Evolutionary conservation across 2,329 filamentous ascomycete genomes (phyloP).

Genomic region (Cladosporium sp.): DNA sequence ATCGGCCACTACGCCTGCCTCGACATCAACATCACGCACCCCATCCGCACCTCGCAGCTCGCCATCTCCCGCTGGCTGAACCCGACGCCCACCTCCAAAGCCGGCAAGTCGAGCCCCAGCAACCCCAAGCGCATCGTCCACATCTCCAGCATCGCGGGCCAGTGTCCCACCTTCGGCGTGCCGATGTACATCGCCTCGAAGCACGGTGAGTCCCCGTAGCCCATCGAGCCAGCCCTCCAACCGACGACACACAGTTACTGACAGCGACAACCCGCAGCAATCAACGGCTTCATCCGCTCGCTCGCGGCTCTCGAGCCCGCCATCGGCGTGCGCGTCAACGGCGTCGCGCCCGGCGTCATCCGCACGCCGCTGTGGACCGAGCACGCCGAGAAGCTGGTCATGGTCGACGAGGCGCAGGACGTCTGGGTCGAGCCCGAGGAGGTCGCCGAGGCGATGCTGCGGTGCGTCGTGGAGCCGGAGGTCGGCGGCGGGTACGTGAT

Average conservation of each 20-base stretch:
- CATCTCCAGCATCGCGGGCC: slow-evolving; percentile 40
- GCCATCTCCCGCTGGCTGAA: slow-evolving; percentile 42
- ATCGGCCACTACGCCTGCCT: slow-evolving; percentile 31
- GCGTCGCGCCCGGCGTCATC: slow-evolving; percentile 55
- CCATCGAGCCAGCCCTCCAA: neutral
- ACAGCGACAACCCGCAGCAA: slow-evolving; percentile 17
- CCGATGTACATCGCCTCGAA: slow-evolving; percentile 44
- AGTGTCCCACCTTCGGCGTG: slow-evolving; percentile 31
- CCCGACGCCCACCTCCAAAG: slow-evolving; percentile 19
- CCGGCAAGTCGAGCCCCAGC: slow-evolving; percentile 27
- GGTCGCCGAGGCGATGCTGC: slow-evolving; percentile 54
- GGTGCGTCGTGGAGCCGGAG: slow-evolving; percentile 44
- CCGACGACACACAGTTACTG: too few relatives aligned
- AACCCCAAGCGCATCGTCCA: slow-evolving; percentile 44
- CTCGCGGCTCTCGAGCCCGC: slow-evolving; percentile 43
- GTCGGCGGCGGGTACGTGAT: slow-evolving; percentile 48
- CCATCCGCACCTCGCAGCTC: slow-evolving; percentile 42
- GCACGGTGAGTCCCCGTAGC: slow-evolving; percentile 19
- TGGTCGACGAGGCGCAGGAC: slow-evolving; percentile 44
- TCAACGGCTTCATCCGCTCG: slow-evolving; percentile 45
- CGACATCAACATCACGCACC: slow-evolving; percentile 45
- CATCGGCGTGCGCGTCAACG: slow-evolving; percentile 52
- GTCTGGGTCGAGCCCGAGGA: slow-evolving; percentile 56
- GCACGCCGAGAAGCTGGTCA: slow-evolving; percentile 52
- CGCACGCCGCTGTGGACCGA: slow-evolving; percentile 58